Base-by-base conservation (phyloP, 73 alveolate species). In the Blepharisma stoltei region DNA sequence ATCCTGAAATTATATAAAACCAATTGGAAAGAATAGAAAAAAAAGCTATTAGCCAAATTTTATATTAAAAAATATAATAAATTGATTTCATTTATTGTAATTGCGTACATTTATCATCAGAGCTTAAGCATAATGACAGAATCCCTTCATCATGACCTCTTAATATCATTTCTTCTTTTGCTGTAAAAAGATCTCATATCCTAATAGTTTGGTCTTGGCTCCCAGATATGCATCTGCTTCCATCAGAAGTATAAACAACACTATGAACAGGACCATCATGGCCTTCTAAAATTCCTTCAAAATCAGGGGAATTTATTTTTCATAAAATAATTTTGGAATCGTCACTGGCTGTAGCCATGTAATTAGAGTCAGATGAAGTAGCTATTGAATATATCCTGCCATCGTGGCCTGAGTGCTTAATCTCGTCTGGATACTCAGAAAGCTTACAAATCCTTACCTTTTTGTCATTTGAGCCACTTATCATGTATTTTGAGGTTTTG, bases 71-170 rank as follows among this genome's bases (percentile, higher is more conserved):
- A n/a, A n/a, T n/a, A n/a, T n/a, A n/a, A n/a, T n/a, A n/a, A n/a
- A n/a, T n/a, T n/a, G n/a, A n/a, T n/a, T n/a, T n/a, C n/a, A n/a
- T n/a, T n/a, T n/a, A n/a, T n/a, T n/a, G n/a, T n/a, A n/a, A n/a
- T n/a, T n/a, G n/a, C n/a, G n/a, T n/a, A n/a, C n/a, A 14, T 25
- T 60, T 60, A 25, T 60, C 73, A 25, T 60, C 73, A 9, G 73
- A 25, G 23, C 46, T 60, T 5, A 60, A n/a, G 2, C 46, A n/a
- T 60, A 60, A 25, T 8, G 46, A 14, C 2, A n/a, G 38, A 9
- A 60, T 25, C 0, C 46, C 14, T 25, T 60, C 73, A 14, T 60
- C 73, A 38, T 60, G 73, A 20, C 23, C 73, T 9, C 46, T 14
- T 8, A 60, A 25, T n/a, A 60, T 38, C 18, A 38, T 18, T 20